Evolutionary conservation across 805 yeast species (phyloP), one percentile per base, ranked within the genome.

Genomic region (Ogataea kodamae): DNA sequence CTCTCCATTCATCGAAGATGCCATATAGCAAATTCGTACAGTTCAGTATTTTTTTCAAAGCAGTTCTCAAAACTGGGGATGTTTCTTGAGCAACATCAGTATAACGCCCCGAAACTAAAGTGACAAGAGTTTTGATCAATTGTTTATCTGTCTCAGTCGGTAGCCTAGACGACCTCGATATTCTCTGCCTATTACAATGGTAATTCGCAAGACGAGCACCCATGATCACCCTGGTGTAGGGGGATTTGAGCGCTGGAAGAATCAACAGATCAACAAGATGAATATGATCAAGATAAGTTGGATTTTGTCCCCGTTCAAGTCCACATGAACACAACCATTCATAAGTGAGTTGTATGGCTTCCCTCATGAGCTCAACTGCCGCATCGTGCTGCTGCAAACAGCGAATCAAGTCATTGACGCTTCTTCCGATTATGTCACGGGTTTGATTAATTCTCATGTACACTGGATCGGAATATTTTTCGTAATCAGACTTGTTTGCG

Each of bases 181-280:
- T 67, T 1, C 76, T 64, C 16, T 81, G 74, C 46, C 97, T 72
- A 45, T 82, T 78, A 54, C 76, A 74, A 45, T 89, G 96, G 43
- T 77, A 82, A 10, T 78, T 63, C 35, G 78, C 82, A 9, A 87
- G 66, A 35, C 95, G 70, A 0, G 84, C 74, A 3, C 84, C 94
- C n/a, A 87, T 54, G 2, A 83, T 71, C 1, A 85, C 70, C 51
- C 96, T 76, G 0, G 97, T 88, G 43, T 68, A 81, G 2, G 88
- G 85, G 39, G 81, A 78, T 5, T 76, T 62, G 13, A 76, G 56
- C 26, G 83, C 77, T 5, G 81, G 72, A 4, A 84, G 61, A n/a
- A 74, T 65, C 49, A 82, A 89, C 7, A 77, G 64, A 22, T 40
- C 46, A 18, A 47, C 45, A 40, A 56, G 46, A 81, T 79, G 54